Conservation (phyloP, 1,284 basidiomycete species). For the Trichosporon sp. region DNA sequence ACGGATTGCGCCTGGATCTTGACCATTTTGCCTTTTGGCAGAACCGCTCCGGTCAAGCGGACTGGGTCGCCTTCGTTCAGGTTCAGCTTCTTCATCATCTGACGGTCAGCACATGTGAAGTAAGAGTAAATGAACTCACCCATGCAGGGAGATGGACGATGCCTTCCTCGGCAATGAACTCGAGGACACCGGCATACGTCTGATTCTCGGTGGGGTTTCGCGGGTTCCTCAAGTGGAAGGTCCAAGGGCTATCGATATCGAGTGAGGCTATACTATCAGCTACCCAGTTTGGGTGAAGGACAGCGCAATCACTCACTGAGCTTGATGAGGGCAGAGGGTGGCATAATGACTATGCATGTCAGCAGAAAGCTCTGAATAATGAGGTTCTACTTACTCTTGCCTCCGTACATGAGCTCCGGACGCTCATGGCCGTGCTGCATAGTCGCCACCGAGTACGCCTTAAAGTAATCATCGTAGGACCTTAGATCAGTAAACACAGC, state of each 20-base stretch:
- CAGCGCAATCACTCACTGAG: conserved; percentile 62
- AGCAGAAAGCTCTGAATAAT: conserved; percentile 12
- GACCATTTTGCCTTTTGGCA: conserved; percentile 92
- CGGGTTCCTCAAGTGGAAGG: conserved; percentile 92
- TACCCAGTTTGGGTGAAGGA: not conserved
- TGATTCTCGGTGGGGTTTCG: conserved; percentile 74
- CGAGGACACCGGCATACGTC: conserved; percentile 95
- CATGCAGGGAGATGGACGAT: conserved; percentile 94
- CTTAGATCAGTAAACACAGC: conserved; percentile 29
- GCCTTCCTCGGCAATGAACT: conserved; percentile 98
- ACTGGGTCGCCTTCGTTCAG: conserved; percentile 94
- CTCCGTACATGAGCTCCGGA: conserved; percentile 67
- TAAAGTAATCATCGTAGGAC: conserved; percentile 57
- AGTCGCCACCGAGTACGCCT: conserved; percentile 57
- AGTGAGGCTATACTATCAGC: conserved; percentile 63
- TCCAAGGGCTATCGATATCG: conserved; percentile 92
- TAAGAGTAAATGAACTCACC: conserved; percentile 55
- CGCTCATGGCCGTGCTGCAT: conserved; percentile 53
- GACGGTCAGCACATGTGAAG: conserved; percentile 25
- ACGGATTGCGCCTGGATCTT: conserved; percentile 96
- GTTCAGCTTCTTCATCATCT: conserved; percentile 92
- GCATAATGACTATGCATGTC: conserved; percentile 81
- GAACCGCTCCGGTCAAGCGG: conserved; percentile 80
- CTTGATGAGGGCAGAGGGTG: conserved; percentile 86
- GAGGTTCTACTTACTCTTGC: conserved; percentile 76